Evolutionary conservation across 441 rosid genomes (phyloP), one percentile per base, ranked within the genome.

Genomic region (Gossypium lobatum): DNA sequence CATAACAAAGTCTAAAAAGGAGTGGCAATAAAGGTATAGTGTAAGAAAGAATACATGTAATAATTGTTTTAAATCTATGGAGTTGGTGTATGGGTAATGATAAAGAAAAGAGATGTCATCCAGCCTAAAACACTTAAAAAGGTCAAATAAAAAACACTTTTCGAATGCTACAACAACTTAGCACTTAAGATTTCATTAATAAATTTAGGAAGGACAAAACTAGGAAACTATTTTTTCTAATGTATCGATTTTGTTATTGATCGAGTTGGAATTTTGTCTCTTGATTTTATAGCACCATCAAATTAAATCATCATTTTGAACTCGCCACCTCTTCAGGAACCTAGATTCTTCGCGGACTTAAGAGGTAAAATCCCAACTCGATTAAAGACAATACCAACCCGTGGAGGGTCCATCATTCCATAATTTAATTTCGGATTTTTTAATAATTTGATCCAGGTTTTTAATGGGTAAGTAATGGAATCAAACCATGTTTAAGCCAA

Each of bases 71-170:
- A 59, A 23, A 13, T 10, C 63, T 11, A 58, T 23, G 7, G 16
- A 13, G 54, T 5, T 28, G 65, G 20, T 0, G 9, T 4, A 42
- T 45, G 70, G 18, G 18, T 21, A 20, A 42, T 65, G 45, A 11
- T 1, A 54, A 68, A 58, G 42, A 42, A 50, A 6, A 60, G 9
- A 57, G 55, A 78, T 34, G 53, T 63, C 28, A 59, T 76, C 78
- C 83, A 80, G 85, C 82, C 86, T 76, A 73, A 52, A 71, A 72
- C 81, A 76, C 76, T 48, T 74, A n/a, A 2, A 52, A 74, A 74
- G 78, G 60, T 74, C 73, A 31, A 10, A 23, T 57, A 17, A 54
- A 63, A 26, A 55, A 5, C 39, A 55, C 42, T 58, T 0, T 18
- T 20, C 55, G 1, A 60, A 63, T 52, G 66, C 17, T 28, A 46